Evolutionary conservation across 1,284 basidiomycete genomes (phyloP).

Genomic region (Boletus albobrunnescens): DNA sequence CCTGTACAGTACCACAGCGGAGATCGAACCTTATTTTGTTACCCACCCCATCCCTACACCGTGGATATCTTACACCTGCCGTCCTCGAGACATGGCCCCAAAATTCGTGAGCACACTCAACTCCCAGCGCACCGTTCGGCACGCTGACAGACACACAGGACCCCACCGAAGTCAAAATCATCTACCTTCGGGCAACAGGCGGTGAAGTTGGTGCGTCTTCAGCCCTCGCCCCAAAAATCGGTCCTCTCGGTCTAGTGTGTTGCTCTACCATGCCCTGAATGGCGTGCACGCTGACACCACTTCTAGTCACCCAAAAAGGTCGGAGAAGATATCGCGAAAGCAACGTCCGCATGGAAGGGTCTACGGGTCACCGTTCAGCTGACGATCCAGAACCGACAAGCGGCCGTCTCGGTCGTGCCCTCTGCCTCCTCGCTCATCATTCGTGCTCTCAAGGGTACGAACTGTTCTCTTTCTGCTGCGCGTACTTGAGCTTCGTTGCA

Average conservation of each 20-base stretch:
- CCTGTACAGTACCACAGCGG: conserved; percentile 56
- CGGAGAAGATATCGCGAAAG: conserved; percentile 99
- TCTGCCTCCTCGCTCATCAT: conserved; percentile 98
- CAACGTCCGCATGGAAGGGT: conserved; percentile 98
- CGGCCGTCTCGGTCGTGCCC: conserved; percentile 93
- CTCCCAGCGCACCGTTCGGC: not conserved
- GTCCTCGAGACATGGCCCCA: conserved; percentile 56
- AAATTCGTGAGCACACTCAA: conserved; percentile 60
- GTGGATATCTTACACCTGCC: not conserved
- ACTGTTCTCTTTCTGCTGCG: not conserved
- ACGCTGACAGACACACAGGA: conserved; percentile 48
- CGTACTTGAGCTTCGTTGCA: conserved; percentile 32
- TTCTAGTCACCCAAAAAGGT: conserved; percentile 98
- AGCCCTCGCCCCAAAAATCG: conserved; percentile 98
- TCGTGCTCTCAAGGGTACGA: conserved; percentile 91
- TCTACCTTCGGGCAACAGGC: conserved; percentile 98
- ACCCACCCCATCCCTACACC: conserved; percentile 12
- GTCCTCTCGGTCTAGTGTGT: conserved; percentile 97
- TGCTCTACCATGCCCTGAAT: conserved; percentile 11
- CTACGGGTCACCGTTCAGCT: conserved; percentile 98
- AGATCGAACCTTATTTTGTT: conserved; percentile 48
- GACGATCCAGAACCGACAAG: conserved; percentile 99
- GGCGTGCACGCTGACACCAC: conserved; percentile 2
- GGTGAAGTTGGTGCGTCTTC: conserved; percentile 99
- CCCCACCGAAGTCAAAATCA: conserved; percentile 95